Conservation (phyloP, 495 filamentous ascomycete genomes). For the Aspergillus conjunctus region DNA sequence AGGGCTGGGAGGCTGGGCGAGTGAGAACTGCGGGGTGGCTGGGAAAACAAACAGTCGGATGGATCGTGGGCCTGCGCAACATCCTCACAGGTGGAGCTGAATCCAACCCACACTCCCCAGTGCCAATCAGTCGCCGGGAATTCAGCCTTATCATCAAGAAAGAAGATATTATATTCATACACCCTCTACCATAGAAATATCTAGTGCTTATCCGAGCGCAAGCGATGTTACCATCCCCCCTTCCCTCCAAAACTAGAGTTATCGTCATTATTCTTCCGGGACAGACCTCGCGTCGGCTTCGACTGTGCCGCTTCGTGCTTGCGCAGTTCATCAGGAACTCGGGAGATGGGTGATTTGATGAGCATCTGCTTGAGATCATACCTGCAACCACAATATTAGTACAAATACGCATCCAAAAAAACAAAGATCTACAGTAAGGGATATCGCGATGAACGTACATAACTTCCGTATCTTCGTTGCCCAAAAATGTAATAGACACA, state of each 20-base stretch:
- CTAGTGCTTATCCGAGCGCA: no score
- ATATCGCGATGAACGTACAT: constrained; percentile 61
- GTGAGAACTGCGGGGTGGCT: constrained; percentile 31
- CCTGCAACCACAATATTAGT: constrained; percentile 31
- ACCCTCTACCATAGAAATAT: no score
- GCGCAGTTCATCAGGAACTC: constrained; percentile 89
- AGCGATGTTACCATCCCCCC: constrained; percentile 47
- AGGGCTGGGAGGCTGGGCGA: constrained; percentile 31
- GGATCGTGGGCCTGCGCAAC: constrained; percentile 12
- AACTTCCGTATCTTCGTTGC: constrained; percentile 87
- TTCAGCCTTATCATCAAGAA: not conserved
- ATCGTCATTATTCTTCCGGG: constrained; percentile 66
- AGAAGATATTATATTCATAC: not conserved
- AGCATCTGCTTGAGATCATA: constrained; percentile 95
- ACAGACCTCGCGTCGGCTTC: constrained; percentile 61
- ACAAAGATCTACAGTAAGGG: not conserved
- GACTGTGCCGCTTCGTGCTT: constrained; percentile 95
- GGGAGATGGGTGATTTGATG: constrained; percentile 83
- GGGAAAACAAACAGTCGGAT: constrained; percentile 20
- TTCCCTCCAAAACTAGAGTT: constrained; percentile 61
- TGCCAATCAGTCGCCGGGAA: not conserved
- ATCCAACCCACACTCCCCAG: not conserved
- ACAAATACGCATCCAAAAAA: not conserved
- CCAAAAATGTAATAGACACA: constrained; percentile 95
- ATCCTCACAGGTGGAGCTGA: constrained; percentile 7